phyloP scores from a whole-genome alignment of 768 basidiomycete genomes.

The Boletus tylopilopsis region DNA sequence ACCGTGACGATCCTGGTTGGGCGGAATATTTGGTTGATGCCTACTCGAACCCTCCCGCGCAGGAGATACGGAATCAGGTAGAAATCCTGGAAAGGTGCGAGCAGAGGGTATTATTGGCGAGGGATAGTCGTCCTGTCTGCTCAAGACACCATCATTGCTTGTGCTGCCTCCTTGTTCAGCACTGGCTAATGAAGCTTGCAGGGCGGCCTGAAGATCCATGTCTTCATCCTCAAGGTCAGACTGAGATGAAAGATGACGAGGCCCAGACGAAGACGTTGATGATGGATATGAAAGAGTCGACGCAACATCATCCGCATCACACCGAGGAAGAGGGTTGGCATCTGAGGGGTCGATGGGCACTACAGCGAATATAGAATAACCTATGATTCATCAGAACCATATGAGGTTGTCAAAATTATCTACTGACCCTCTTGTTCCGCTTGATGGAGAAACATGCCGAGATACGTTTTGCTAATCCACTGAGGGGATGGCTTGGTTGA shows the following conservation, averaged over 20 bases:
- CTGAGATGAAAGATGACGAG: conserved; percentile 10
- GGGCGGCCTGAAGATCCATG: conserved; percentile 79
- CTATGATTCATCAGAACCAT: conserved; percentile 36
- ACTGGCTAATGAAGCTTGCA: conserved; percentile 72
- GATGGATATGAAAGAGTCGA: conserved; percentile 55
- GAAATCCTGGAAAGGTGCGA: conserved; percentile 27
- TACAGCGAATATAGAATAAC: conserved; percentile 80
- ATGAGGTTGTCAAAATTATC: neutral
- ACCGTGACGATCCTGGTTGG: conserved; percentile 29
- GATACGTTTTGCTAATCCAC: conserved; percentile 80
- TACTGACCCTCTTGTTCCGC: conserved; percentile 78
- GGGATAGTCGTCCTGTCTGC: conserved; percentile 14
- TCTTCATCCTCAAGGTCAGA: conserved; percentile 75
- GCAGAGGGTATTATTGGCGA: conserved; percentile 26
- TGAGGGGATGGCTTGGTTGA: conserved; percentile 68
- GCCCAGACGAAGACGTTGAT: conserved; percentile 26
- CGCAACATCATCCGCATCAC: conserved; percentile 70
- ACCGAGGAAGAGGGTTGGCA: conserved; percentile 52
- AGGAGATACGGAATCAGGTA: conserved; percentile 2
- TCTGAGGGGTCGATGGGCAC: conserved; percentile 55
- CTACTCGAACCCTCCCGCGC: conserved; percentile 15
- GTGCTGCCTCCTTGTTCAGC: conserved; percentile 1
- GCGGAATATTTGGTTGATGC: conserved; percentile 19
- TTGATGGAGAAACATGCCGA: conserved; percentile 83
- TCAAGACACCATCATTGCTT: conserved; percentile 5